Percentiles rank a stretch among this genome's conserved stretches.
phyloP scores from a whole-genome alignment of 2,329 filamentous ascomycete genomes.

The Emericellopsis atlantica region DNA sequence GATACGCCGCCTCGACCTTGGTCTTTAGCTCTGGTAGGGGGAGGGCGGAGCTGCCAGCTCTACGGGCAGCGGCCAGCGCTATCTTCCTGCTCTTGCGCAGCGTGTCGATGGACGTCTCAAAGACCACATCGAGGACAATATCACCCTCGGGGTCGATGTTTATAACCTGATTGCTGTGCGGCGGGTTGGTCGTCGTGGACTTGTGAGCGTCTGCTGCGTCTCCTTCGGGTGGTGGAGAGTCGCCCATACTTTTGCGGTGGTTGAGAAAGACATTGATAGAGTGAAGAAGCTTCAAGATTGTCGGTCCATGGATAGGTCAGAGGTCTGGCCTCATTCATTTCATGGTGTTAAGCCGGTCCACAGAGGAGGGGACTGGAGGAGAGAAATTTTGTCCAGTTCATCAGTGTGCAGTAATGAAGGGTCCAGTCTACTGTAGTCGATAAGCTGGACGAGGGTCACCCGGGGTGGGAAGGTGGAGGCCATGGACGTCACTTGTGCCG shows the following conservation, averaged over 20 bases:
- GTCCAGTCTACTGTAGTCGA: no score
- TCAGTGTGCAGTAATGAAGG: no score
- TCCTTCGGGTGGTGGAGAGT: conserved; percentile 9
- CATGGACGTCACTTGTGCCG: no score
- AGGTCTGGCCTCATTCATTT: no score
- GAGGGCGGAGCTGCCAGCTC: conserved; percentile 9
- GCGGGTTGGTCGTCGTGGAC: conserved; percentile 8
- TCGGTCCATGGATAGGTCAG: no score
- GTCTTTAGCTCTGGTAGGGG: conserved; percentile 19
- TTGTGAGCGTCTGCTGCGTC: conserved; percentile 5
- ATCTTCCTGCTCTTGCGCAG: conserved; percentile 32
- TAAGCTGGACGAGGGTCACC: no score
- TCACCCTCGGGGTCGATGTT: conserved; percentile 47
- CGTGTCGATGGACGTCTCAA: conserved; percentile 43
- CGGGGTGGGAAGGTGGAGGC: no score
- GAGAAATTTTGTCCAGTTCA: no score
- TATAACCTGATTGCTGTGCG: conserved; percentile 23
- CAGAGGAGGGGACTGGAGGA: no score
- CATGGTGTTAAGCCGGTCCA: no score
- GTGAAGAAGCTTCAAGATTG: neutral
- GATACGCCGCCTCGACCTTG: conserved; percentile 34
- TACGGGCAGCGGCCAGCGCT: conserved; percentile 15
- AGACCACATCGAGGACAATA: conserved; percentile 52
- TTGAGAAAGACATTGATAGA: neutral
- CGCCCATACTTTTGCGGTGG: conserved; percentile 13